Base-by-base conservation (phyloP, 352 stramenopile genomes). In the Aphanomyces invadans region DNA sequence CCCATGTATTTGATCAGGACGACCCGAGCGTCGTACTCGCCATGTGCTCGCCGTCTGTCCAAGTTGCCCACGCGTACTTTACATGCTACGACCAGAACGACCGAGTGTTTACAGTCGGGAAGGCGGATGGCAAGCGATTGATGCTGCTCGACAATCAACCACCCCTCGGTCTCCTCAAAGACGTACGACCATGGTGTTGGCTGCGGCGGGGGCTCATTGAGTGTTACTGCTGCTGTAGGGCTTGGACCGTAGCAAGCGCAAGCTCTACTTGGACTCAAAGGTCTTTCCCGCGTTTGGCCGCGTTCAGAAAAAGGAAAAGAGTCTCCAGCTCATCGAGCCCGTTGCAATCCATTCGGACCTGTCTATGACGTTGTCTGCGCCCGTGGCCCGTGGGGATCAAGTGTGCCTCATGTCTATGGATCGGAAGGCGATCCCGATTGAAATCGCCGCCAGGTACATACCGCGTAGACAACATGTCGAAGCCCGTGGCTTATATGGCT, bases 321-420 rank as follows among this genome's bases (percentile, higher is more conserved):
- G 75, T 31, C 81, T 80, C 53, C 83, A 94, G 48, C 73, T 91
- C 44, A 73, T 94, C 29, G 83, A 94, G 71, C 83, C 83, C 9
- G 76, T 88, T 49, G 73, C 76, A 17, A 79, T 81, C 1, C 65
- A 72, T 2, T 69, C 67, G 4, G 79, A 90, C 70, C 64, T 83
- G 48, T 74, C 74, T 21, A 61, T 92, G 39, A 71, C 77, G 17
- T 69, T 92, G 23, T 81, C 80, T 15, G 77, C 71, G 4, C 73
- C 86, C 11, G 76, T 91, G 21, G 69, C 72, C 36, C 64, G 80
- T 19, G 80, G 77, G 31, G 83, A 92, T 69, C 80, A 81, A 33
- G 59, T 94, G 25, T 82, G 81, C 42, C 76, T 93, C 65, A 93
- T 93, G 85, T 76, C 81, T 44, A 76, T 93, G 49, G 76, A 76